These are phyloP conservation scores for Paracamarosporium sp. DNA, from an alignment of 2,329 filamentous ascomycete species.

Conservation along the genomic window DNA sequence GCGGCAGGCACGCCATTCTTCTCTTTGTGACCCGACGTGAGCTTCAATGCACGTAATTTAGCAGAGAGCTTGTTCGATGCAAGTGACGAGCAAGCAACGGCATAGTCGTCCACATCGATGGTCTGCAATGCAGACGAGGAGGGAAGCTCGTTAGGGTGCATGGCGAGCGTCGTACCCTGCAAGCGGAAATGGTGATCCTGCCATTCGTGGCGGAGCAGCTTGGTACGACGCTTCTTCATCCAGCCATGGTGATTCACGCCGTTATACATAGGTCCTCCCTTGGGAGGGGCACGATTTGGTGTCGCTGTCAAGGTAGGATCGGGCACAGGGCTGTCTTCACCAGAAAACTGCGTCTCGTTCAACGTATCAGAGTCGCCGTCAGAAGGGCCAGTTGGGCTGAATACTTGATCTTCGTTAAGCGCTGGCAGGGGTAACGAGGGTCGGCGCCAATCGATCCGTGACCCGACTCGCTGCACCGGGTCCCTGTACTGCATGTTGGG, in stretches of 20 bases:
- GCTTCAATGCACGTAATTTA: conserved; percentile 79
- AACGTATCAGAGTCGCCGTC: conserved; percentile 45
- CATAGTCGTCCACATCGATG: conserved; percentile 88
- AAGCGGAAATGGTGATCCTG: conserved; percentile 90
- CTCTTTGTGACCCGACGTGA: conserved; percentile 58
- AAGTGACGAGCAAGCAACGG: conserved; percentile 81
- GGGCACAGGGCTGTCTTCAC: conserved; percentile 38
- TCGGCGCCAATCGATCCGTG: conserved; percentile 59
- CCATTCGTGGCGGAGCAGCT: conserved; percentile 91
- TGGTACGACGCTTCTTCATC: conserved; percentile 93
- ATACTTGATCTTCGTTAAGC: conserved; percentile 69
- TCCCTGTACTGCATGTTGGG: conserved; percentile 85
- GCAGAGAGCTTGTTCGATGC: conserved; percentile 83
- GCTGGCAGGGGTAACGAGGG: conserved; percentile 75
- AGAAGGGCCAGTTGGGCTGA: conserved; percentile 40
- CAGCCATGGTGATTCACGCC: conserved; percentile 78
- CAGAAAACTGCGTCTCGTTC: conserved; percentile 42
- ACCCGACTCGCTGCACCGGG: conserved; percentile 54
- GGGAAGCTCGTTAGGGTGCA: conserved; percentile 66
- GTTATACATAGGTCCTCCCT: conserved; percentile 45
- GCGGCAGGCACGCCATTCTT: conserved; percentile 67
- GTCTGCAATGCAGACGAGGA: conserved; percentile 74
- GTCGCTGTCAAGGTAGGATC: conserved; percentile 40
- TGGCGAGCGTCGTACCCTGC: conserved; percentile 65
- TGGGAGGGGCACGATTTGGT: conserved; percentile 42